These are phyloP conservation scores for Diaporthe sp. DNA, from an alignment of 2,329 filamentous ascomycete species.

Conservation along the genomic window DNA sequence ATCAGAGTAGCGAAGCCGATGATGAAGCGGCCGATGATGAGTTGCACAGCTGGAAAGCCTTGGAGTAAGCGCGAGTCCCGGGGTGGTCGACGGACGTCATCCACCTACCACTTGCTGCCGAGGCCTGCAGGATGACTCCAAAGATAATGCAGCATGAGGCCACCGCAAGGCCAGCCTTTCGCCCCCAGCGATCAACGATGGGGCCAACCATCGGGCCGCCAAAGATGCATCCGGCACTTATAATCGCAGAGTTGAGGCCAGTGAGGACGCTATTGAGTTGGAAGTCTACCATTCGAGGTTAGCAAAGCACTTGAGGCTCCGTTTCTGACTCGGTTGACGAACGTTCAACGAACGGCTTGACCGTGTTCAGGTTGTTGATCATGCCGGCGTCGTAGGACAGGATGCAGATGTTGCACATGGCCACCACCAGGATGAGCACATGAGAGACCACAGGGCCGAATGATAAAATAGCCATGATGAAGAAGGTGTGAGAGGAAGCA, in stretches of 20 bases:
- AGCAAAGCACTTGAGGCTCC: not conserved
- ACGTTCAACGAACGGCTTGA: slow-evolving; percentile 16
- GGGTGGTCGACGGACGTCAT: not conserved
- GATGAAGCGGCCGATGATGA: slow-evolving; percentile 9
- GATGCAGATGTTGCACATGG: slow-evolving; percentile 22
- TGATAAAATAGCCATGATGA: not conserved
- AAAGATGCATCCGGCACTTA: slow-evolving; percentile 10
- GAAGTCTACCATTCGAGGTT: not conserved
- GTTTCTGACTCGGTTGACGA: not conserved
- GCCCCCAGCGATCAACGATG: slow-evolving; percentile 2
- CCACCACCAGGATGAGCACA: slow-evolving; percentile 14
- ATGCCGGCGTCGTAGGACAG: slow-evolving; percentile 10
- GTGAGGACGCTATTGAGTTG: not conserved
- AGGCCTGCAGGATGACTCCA: not conserved
- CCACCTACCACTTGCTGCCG: not conserved
- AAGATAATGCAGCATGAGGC: slow-evolving; percentile 6
- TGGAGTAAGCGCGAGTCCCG: not conserved
- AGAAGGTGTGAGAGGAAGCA: not conserved
- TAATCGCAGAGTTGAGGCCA: slow-evolving; percentile 21
- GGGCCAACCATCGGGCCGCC: slow-evolving; percentile 10
- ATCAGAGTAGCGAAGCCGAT: slow-evolving; percentile 18
- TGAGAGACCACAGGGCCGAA: slow-evolving; percentile 5
- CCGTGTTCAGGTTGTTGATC: slow-evolving; percentile 17
- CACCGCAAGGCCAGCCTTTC: slow-evolving; percentile 6
- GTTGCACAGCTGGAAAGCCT: not conserved